Base-by-base conservation (phyloP, 2,329 filamentous ascomycete species). In the Seiridium cupressi region DNA sequence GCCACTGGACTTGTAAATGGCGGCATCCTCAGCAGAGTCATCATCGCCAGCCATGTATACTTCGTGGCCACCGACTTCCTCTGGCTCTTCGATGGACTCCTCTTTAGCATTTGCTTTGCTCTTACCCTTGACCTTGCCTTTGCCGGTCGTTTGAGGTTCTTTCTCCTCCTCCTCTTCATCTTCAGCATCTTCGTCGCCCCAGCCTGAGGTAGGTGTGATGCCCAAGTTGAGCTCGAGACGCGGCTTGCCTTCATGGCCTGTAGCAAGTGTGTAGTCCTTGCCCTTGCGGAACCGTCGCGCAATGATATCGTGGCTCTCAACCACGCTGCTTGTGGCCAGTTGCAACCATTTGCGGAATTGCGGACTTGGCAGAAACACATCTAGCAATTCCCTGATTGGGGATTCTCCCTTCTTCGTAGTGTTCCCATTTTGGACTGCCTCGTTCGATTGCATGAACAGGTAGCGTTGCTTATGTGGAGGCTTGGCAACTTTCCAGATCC, bases 391-490 rank as follows among this genome's bases (percentile, higher is more conserved):
- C 58, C 89, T 86, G 61, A 96, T 82, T 0, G 91, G 84, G 11
- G 84, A 84, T 55, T 69, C 65, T 55, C 77, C 66, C 60, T 74
- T 63, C 58, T 74, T 36, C 44, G 55, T 64, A 57, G 46, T 63
- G 48, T 61, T 64, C 9, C 59, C 56, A 3, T 60, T 49, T 6
- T 57, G 38, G 34, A 47, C 38, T 53, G 74, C 63, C 57, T 76
- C 75, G 55, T 69, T 81, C 65, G 76, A 79, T 66, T 92, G 87
- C 61, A 91, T 84, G 75, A 95, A 99, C 2, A 97, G 81, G 73
- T 90, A 99, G 11, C 93, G 91, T 72, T 97, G 93, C 79, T 99
- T 99, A 78, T 99, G 93, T 0, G 95, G 95, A 44, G 95, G 95
- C 38, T 86, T 84, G 5, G 95, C 91, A 7, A 96, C 89, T 62